phyloP scores from a whole-genome alignment of 371 early-diverging fungal genomes.

The Apophysomyces ossiformis region DNA sequence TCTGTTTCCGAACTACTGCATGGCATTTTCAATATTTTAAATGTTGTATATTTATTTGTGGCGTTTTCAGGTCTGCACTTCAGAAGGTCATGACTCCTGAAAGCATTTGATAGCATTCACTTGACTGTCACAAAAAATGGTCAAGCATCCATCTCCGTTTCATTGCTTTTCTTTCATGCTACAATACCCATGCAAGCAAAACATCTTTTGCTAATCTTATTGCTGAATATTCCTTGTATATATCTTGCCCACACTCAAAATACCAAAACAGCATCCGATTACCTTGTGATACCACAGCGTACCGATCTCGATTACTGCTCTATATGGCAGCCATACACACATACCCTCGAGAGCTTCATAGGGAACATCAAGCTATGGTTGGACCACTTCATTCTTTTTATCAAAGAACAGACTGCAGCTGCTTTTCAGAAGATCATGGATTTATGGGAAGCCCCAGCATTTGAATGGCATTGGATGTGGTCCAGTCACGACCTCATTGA shows the following conservation, averaged over 20 bases:
- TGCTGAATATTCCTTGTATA: background rate
- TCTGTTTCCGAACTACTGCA: too few relatives aligned
- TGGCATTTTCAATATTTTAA: too few relatives aligned
- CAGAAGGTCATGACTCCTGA: too few relatives aligned
- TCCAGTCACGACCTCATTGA: background rate
- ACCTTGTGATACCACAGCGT: background rate
- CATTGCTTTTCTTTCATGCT: background rate
- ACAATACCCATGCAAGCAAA: background rate
- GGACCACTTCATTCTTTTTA: background rate
- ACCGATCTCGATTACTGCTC: background rate
- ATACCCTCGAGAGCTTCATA: background rate
- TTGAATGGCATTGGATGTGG: slow-evolving; percentile 3
- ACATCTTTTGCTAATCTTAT: background rate
- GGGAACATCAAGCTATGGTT: background rate
- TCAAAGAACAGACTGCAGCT: background rate
- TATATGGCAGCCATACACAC: background rate
- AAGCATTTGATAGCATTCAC: background rate
- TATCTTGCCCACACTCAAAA: background rate
- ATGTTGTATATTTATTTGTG: too few relatives aligned
- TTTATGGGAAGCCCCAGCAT: slow-evolving; percentile 3
- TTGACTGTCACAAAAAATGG: slow-evolving; percentile 6
- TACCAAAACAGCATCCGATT: slow-evolving; percentile 9
- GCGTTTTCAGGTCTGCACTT: too few relatives aligned
- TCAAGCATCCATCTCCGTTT: background rate
- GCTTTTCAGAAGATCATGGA: background rate